These are phyloP conservation scores for Neoboletus brunneissimus DNA, from an alignment of 768 basidiomycete species.

Conservation along the genomic window DNA sequence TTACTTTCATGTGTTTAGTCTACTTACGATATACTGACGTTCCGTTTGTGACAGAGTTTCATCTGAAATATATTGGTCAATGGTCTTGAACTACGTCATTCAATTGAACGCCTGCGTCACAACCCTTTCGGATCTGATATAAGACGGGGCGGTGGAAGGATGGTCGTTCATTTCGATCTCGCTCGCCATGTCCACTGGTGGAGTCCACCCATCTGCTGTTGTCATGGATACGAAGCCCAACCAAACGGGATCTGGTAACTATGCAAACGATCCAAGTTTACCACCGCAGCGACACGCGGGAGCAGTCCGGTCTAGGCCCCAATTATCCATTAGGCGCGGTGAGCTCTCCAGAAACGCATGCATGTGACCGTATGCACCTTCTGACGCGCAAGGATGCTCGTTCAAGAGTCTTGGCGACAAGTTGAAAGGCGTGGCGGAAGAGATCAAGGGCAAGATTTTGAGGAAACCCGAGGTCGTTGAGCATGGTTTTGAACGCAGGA, in stretches of 20 bases:
- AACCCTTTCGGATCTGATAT: background rate
- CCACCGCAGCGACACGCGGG: constrained; percentile 45
- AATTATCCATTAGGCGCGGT: constrained; percentile 34
- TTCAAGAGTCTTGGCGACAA: constrained; percentile 34
- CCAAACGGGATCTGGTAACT: background rate
- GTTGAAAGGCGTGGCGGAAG: constrained; percentile 37
- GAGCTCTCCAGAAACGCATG: background rate
- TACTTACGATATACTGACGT: no score
- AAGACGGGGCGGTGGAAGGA: background rate
- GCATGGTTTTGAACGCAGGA: constrained; percentile 38
- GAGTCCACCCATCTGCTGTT: constrained; percentile 20
- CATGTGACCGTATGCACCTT: background rate
- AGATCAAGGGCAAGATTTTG: constrained; percentile 39
- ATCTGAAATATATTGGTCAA: no score
- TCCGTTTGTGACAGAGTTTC: no score
- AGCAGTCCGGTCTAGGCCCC: constrained; percentile 39
- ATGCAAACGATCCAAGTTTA: constrained; percentile 19
- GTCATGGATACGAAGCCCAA: constrained; percentile 11
- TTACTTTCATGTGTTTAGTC: no score
- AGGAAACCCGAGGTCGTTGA: constrained; percentile 36
- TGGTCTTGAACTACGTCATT: background rate
- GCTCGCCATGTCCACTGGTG: constrained; percentile 9
- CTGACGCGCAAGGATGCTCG: background rate
- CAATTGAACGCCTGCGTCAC: background rate
- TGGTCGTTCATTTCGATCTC: background rate